Conservation (phyloP, 768 basidiomycete genomes). For the Dictyophora rubrovolvata region DNA sequence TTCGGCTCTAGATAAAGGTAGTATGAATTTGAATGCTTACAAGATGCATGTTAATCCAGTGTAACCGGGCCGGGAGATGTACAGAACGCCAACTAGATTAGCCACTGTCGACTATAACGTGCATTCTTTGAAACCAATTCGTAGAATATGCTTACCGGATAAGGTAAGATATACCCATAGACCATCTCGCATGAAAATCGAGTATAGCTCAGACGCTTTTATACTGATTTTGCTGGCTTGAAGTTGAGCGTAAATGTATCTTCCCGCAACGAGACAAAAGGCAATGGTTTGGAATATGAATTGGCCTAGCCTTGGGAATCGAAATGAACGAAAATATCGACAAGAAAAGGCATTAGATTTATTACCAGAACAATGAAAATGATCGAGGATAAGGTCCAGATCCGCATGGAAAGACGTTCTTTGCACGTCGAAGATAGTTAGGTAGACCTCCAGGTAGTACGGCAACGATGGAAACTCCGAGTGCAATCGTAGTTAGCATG, state of each 20-base stretch:
- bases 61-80: not conserved
- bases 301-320: not conserved
- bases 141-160: not conserved
- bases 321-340: not conserved
- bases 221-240: not conserved
- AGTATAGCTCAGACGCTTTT: not conserved
- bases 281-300: not conserved
- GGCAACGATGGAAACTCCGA: not conserved
- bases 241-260: not conserved
- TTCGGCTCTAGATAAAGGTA: not conserved
- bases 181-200: not conserved
- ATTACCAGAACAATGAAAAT: not conserved
- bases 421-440: not conserved
- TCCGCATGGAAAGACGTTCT: not conserved
- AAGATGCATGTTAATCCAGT: not conserved
- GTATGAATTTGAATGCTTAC: not conserved
- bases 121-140: not conserved
- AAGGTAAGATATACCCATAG: not conserved
- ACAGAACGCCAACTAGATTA: not conserved
- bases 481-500: not conserved
- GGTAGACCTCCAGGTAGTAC: not conserved
- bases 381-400: not conserved
- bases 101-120: not conserved
- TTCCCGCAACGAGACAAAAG: not conserved
- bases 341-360: not conserved